Evolutionary conservation across 352 stramenopile species (phyloP).

Genomic region (Globisporangium nunn): DNA sequence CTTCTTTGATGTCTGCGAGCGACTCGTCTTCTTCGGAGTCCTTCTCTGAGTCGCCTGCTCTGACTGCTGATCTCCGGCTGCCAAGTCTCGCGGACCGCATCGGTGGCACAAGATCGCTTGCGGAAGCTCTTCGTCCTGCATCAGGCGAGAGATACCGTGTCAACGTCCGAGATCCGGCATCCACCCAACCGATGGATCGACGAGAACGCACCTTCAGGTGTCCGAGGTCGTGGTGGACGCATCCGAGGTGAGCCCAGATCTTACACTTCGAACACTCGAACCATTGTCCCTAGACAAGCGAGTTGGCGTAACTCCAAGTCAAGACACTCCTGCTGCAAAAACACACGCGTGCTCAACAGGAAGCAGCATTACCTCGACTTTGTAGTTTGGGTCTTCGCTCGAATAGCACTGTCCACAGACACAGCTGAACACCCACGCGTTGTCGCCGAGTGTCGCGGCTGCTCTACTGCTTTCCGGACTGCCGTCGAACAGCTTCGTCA

Average conservation of each 20-base stretch:
- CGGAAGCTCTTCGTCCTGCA: slow-evolving; percentile 10
- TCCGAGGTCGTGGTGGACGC: slow-evolving; percentile 43
- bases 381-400: slow-evolving; percentile 36
- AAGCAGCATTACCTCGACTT: slow-evolving; percentile 36
- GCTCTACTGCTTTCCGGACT: slow-evolving; percentile 12
- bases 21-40: not conserved
- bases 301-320: not conserved
- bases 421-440: slow-evolving; percentile 75
- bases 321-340: not conserved
- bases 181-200: not conserved
- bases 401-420: slow-evolving; percentile 56
- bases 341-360: not conserved
- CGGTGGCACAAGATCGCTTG: slow-evolving; percentile 5
- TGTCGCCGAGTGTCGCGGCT: slow-evolving; percentile 32
- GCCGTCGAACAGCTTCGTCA: slow-evolving; percentile 61
- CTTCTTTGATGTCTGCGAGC: not conserved
- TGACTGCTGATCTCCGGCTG: not conserved
- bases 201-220: slow-evolving; percentile 15
- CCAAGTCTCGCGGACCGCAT: not conserved
- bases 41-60: not conserved
- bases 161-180: not conserved
- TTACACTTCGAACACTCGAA: slow-evolving; percentile 79
- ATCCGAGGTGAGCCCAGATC: slow-evolving; percentile 70
- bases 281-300: slow-evolving; percentile 46
- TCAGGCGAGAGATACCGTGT: not conserved